Percentiles rank a stretch among this genome's conserved stretches.
Conservation (phyloP, 1,284 basidiomycete species). For the Mixia osmundae region DNA sequence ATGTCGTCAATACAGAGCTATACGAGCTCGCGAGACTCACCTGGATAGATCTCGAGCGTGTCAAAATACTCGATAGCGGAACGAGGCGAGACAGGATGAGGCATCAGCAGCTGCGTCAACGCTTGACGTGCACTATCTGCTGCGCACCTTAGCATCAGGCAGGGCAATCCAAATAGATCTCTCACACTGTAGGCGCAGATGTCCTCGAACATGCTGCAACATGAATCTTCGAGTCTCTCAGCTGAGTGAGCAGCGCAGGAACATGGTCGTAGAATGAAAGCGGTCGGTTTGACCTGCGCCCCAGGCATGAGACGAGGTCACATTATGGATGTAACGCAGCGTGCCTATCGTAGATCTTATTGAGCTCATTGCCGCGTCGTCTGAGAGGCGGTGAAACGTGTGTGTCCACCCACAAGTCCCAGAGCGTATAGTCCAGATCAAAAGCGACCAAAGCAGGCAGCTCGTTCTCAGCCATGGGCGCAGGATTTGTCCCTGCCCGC, state of each 20-base stretch:
- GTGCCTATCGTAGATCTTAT: not conserved
- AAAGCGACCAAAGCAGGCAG: not conserved
- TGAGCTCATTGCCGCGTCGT: not conserved
- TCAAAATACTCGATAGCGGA: constrained; percentile 45
- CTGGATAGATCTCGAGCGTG: constrained; percentile 61
- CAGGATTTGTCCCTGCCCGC: no score
- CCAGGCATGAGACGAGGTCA: not conserved
- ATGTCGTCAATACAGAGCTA: constrained; percentile 1
- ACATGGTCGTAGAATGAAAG: not conserved
- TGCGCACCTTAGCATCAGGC: not conserved
- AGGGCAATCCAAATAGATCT: not conserved
- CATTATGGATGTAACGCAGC: not conserved
- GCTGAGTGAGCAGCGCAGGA: not conserved
- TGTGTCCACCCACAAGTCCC: not conserved
- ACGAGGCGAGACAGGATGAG: no score
- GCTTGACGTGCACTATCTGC: not conserved
- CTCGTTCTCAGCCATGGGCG: no score
- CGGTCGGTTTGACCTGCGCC: not conserved
- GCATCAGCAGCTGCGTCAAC: not conserved
- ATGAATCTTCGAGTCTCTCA: not conserved
- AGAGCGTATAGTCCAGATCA: not conserved
- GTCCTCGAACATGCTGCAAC: not conserved
- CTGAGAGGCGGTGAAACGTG: not conserved
- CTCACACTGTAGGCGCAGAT: not conserved
- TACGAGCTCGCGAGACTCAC: constrained; percentile 19